Base-by-base conservation (phyloP, 306 rosid genomes). In the Glycine latifolia region DNA sequence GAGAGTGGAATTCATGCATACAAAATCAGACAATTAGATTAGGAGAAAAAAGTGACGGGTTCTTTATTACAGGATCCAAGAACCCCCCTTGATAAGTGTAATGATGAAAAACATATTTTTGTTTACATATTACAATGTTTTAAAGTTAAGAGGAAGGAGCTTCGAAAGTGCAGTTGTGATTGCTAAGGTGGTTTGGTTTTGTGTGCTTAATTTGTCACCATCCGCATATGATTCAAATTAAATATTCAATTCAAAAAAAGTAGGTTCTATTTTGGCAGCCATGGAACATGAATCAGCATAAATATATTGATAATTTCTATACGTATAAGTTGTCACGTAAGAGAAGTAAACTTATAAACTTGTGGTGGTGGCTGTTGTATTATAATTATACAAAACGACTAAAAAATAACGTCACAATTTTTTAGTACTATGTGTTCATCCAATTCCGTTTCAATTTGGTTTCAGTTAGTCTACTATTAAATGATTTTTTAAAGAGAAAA, bases 261-360 rank as follows among this genome's bases (percentile, higher is more conserved):
- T 53, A 44, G 9, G 55, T 56, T 86, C 87, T 75, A 65, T 50
- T 86, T 79, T 79, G 83, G 76, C 80, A 86, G 80, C 87, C 89
- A 46, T 59, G 37, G 15, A 76, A 47, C 59, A 46, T 6, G 46
- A 62, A 55, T 76, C 82, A 75, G n/a, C 49, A 80, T 26, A 54
- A 4, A 72, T 60, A n/a, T 67, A 16, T 26, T 31, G 35, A 62
- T 78, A 10, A 65, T 26, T 66, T 81, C 13, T 37, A 39, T 49
- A 60, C 4, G 10, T 9, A 52, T 37, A 62, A 16, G 76, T 59
- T 35, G 58, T 4, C 43, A 49, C 49, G 3, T 59, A 39, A 56
- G 37, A 61, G 67, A 69, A 70, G 68, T 77, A 26, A 61, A 39
- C 33, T 50, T 0, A 1, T 26, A 55, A 76, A 76, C 79, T 61